Evolutionary conservation across 1,284 basidiomycete genomes (phyloP), one percentile per base, ranked within the genome.

Genomic region (Ganoderma multipileum): DNA sequence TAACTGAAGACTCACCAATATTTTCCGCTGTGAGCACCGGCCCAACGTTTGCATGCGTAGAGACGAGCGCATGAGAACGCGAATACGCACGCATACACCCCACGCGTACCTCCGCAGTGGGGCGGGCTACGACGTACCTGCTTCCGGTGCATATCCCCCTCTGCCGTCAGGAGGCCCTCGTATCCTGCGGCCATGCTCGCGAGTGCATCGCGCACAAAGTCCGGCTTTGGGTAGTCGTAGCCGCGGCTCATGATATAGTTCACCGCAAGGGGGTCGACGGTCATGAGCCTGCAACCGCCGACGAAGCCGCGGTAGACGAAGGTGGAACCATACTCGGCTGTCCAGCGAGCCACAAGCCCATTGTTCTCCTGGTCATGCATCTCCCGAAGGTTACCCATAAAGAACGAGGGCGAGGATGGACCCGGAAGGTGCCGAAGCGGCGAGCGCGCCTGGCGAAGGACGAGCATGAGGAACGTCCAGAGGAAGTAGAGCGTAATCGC

Each of bases 151-250:
- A 80, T 80, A 12, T 82, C 81, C 33, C 81, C 87, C 74, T 89
- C 87, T 0, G 83, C 84, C 11, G 83, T 85, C 60, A 89, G 78
- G 28, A 88, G 71, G 9, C 86, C 83, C 26, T 86, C 82, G 39
- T 81, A 76, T 2, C 86, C 85, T 0, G 81, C 84, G 41, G 81
- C 83, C 86, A 89, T 89, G 44, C 80, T 81, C 0, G 86, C 86
- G 38, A 94, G 80, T 62, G 82, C 82, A 47, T 87, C 84, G 30
- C 87, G 81, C 12, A 91, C 83, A 68, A 89, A 87, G 58, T 87
- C 84, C 1, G 91, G 89, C 75, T 92, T 93, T 26, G 89, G 89
- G 75, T 89, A 92, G 47, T 85, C 82, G 73, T 92, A 89, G 5
- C 87, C 83, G 67, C 86, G 83, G 16, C 82, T 81, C 62, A 93